A percentile compares a stretch with the other conserved stretches of the same genome.
Evolutionary conservation across 495 filamentous ascomycete species (phyloP).

Genomic region (Penicillium antarcticum): DNA sequence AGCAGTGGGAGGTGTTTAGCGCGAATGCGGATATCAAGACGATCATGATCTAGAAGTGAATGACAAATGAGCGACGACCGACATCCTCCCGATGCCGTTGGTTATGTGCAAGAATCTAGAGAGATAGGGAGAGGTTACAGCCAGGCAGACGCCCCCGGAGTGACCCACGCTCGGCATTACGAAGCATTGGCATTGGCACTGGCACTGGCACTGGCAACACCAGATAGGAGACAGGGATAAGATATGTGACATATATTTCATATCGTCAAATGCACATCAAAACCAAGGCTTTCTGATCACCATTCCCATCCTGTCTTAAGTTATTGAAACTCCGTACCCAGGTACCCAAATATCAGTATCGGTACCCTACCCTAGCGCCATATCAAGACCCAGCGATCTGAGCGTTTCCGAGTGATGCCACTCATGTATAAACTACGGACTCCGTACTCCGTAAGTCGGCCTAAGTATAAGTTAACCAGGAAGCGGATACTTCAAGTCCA

Average conservation of each 20-base stretch:
- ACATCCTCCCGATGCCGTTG: conserved; percentile 30
- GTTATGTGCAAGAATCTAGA: conserved; percentile 1
- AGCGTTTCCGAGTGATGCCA: too few species aligned
- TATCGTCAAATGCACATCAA: too few species aligned
- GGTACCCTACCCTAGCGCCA: too few species aligned
- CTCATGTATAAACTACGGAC: too few species aligned
- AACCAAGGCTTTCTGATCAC: too few species aligned
- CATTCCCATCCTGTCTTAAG: too few species aligned
- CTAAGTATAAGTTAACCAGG: not conserved
- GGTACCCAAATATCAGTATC: too few species aligned
- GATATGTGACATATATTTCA: not conserved
- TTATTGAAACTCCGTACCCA: too few species aligned
- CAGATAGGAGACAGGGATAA: not conserved
- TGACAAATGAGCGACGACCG: conserved; percentile 30
- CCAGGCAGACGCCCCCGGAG: conserved; percentile 8
- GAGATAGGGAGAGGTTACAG: conserved; percentile 3
- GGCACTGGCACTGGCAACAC: not conserved
- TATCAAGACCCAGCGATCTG: too few species aligned
- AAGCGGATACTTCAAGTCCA: conserved; percentile 1
- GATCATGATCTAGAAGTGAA: conserved; percentile 42
- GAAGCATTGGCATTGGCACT: conserved; percentile 5
- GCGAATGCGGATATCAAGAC: conserved; percentile 28
- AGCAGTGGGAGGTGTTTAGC: conserved; percentile 32
- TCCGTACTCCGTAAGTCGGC: too few species aligned
- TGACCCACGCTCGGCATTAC: conserved; percentile 7